These are phyloP conservation scores for Dendrocalamus sinicus DNA, from an alignment of 176 grass and related monocot species.

Conservation along the genomic window DNA sequence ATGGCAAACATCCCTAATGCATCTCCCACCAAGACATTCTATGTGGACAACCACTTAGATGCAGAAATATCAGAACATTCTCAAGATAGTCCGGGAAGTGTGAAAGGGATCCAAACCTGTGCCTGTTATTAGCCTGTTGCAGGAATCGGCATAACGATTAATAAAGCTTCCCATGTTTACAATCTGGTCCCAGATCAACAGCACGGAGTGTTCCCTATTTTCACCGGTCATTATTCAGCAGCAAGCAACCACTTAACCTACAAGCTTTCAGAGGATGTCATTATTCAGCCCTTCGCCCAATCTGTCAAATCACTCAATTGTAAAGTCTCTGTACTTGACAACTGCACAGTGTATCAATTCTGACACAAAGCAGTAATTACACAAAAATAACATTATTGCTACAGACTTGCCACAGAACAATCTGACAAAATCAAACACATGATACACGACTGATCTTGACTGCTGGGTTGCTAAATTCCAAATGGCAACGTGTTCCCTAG, in stretches of 20 bases:
- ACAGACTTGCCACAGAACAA: neutral
- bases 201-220: conserved; percentile 11
- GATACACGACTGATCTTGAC: neutral
- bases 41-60: conserved; percentile 39
- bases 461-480: conserved; percentile 14
- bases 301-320: conserved; percentile 26
- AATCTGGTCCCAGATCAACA: conserved; percentile 25
- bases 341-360: conserved; percentile 3
- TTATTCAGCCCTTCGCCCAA: neutral
- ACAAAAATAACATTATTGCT: conserved; percentile 1
- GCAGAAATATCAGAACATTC: conserved; percentile 19
- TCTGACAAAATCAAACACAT: conserved; percentile 38
- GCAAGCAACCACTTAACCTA: conserved; percentile 24
- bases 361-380: conserved; percentile 30
- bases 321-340: conserved; percentile 20
- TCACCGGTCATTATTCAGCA: conserved; percentile 31
- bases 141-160: neutral
- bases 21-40: conserved; percentile 46
- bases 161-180: conserved; percentile 28
- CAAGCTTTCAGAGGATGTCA: conserved; percentile 33
- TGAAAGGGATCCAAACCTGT: conserved; percentile 42
- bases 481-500: neutral
- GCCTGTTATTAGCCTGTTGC: conserved; percentile 3
- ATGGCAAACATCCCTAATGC: conserved; percentile 37
- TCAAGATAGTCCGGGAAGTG: neutral